Evolutionary conservation across 257 asterid species (phyloP), one percentile per base, ranked within the genome.

Genomic region (Penstemon eatonii): DNA sequence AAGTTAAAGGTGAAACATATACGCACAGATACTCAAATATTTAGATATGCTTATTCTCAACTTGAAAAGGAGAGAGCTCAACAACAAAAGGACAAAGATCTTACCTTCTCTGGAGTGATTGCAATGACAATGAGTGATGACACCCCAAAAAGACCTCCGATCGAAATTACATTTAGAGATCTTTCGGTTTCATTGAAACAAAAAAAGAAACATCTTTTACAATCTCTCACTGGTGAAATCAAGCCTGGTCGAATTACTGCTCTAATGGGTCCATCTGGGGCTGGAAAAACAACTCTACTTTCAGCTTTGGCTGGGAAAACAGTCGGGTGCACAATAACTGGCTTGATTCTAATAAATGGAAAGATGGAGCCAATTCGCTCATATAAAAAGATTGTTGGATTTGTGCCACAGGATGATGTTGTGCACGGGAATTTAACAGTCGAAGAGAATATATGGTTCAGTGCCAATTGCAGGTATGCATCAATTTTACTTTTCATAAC

Each of bases 251-350:
- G 91, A 15, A 89, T 93, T 40, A 88, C 99, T 45, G 99, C 99
- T 78, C 94, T 90, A 18, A 93, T 93, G 99, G 99, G 99, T 18
- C 99, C 97, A 10, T 93, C 99, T 0, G 99, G 99, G 49, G 97
- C 99, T 39, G 99, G 98, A 39, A 93, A 93, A 79, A 93, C 98
- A 45, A 93, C 98, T 72, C 75, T 93, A n/a, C 89, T 93, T 51
- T 90, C 97, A 55, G 98, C 98, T 18, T 66, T 93, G 68, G 96
- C 98, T 45, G 97, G 98, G 53, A 90, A 90, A 84, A 82, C 87
- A 8, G 85, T 86, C 56, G 97, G 96, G 46, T 93, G 98, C 84
- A 83, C 79, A 13, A 83, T 82, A 63, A 76, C 78, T 50, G 98
- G 98, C 37, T 25, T 63, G 37, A 70, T 90, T 68, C 88, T 90